Base-by-base conservation (phyloP, 2,329 filamentous ascomycete genomes). In the Fusarium scirpi region DNA sequence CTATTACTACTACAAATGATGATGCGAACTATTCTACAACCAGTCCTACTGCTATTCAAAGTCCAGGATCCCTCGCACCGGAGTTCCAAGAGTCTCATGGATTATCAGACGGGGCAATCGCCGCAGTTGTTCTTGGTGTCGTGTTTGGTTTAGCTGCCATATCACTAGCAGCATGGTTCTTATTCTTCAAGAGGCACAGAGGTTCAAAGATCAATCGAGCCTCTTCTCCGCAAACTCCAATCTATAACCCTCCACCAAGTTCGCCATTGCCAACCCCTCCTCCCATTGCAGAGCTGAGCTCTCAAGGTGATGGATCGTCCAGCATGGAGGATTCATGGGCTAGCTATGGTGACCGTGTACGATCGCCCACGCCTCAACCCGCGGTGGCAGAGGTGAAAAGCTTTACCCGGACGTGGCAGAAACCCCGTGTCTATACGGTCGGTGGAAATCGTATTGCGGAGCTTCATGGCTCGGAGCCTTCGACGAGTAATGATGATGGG, bases 371-470 rank as follows among this genome's bases (percentile, higher is more conserved):
- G 10, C 74, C 74, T 10, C 74, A 68, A 49, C 72, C 72, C 2
- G 74, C 74, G 5, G 65, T 76, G 29, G 74, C 74, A 13, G 74
- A 76, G 58, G 56, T 69, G 6, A 67, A 47, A 47, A 76, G 70
- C 38, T 76, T 57, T 29, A 73, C 71, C 27, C 66, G 74, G 11
- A 43, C 70, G 7, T 46, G 67, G 53, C 74, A 71, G 49, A 74
- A 73, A 45, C 74, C 74, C 12, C 66, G 72, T 3, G 60, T 72
- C n/a, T 76, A 67, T 40, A 62, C 74, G 3, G 58, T 76, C 20
- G 65, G 66, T 16, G 54, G 57, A n/a, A 61, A 62, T 6, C 32
- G 45, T 24, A 25, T 70, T 20, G 52, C 58, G 8, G 62, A 68
- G 24, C 41, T 57, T 5, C 63, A 59, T 20, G 47, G 54, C 10